A percentile compares a stretch with the other conserved stretches of the same genome.
phyloP scores from a whole-genome alignment of 225 moss, liverwort and hornwort genomes.

The Pseudoscleropodium purum region DNA sequence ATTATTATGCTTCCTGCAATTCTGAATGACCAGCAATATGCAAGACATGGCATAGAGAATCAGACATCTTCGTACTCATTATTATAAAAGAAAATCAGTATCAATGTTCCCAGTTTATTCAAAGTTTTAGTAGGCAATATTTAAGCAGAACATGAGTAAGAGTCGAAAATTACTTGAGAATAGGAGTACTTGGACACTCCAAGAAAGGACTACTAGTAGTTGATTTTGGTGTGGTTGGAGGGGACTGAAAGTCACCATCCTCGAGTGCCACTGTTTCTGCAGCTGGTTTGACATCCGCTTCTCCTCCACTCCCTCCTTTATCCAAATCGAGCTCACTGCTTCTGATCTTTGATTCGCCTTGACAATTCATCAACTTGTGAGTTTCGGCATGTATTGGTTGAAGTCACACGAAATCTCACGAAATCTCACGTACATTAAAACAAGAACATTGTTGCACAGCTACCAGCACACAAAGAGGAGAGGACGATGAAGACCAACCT shows the following conservation, averaged over 20 bases:
- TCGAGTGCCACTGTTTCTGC: slow-evolving; percentile 22
- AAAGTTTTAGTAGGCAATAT: neutral
- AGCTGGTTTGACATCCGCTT: slow-evolving; percentile 31
- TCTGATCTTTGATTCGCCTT: slow-evolving; percentile 69
- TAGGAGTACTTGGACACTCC: slow-evolving; percentile 89
- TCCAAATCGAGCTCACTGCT: slow-evolving; percentile 62
- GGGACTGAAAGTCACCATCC: slow-evolving; percentile 51
- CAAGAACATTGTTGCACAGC: neutral
- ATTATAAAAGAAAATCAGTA: neutral
- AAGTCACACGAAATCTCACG: neutral
- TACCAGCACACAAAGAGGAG: neutral
- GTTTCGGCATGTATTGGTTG: neutral
- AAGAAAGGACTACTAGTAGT: slow-evolving; percentile 44
- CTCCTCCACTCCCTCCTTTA: slow-evolving; percentile 48
- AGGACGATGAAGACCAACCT: slow-evolving; percentile 46
- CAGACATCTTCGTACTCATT: neutral
- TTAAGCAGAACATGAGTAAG: neutral
- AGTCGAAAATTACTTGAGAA: slow-evolving; percentile 48
- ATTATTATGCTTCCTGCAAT: neutral
- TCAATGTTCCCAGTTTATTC: neutral
- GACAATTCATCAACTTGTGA: slow-evolving; percentile 46
- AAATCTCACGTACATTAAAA: neutral
- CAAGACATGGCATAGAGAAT: neutral
- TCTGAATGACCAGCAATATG: neutral
- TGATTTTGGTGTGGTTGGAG: slow-evolving; percentile 71